Evolutionary conservation across 176 grass and related monocot species (phyloP), one percentile per base, ranked within the genome.

Genomic region (Areca catechu): DNA sequence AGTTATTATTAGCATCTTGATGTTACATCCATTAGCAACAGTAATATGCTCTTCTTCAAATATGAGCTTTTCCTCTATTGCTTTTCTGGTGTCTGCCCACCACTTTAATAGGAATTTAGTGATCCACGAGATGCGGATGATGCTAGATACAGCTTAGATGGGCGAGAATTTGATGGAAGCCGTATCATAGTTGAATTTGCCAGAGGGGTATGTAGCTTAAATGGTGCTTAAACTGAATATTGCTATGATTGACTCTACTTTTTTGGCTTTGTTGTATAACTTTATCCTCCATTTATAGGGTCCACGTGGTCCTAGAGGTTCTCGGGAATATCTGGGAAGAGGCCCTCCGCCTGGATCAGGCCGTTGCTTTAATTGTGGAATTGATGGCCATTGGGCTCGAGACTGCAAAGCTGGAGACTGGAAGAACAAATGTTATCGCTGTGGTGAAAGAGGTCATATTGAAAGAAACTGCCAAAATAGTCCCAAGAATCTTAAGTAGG

Each of bases 381-480:
- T 98, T 65, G 94, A 98, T 73, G 94, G 94, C 20, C 94, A 98
- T 54, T 98, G 94, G 94, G 94, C 94, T 50, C 83, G 94, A 17
- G 94, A 98, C 54, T 98, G 94, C 76, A 85, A 89, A 28, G 81
- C 94, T 70, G 94, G 94, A 80, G 94, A 98, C 59, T 98, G 94
- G 94, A 98, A 98, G 66, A 98, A 98, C 72, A 98, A 89, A 69
- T 98, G 94, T 56, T 98, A 98, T 69, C 94, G 94, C 1, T 98
- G 93, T 73, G 93, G 93, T 9, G 93, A 98, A 54, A 80, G 93
- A 62, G 93, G 87, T 7, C 93, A 98, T 56, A 92, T 98, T 29
- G 93, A 98, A 85, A 91, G 84, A 52, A 98, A 98, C 54, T 98
- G 93, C 50, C 93, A 98, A 72, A 98, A 98, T 71, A 98, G 93